Evolutionary conservation across 345 rosid genomes (phyloP).

Genomic region (Euphorbia tirucalli): DNA sequence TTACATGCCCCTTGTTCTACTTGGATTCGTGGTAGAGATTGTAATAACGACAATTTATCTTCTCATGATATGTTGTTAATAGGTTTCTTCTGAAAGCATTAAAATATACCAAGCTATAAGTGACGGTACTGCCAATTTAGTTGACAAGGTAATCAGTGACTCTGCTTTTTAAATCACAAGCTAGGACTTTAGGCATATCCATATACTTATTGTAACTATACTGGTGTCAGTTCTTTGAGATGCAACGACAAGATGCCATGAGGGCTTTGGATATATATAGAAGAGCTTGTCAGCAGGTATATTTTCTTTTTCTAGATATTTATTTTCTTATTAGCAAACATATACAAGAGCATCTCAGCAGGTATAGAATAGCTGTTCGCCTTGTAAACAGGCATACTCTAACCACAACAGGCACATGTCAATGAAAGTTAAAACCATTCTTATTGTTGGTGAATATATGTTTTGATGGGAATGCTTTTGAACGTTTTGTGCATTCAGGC

Average conservation of each 20-base stretch:
- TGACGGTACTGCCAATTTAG: slow-evolving; percentile 83
- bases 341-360: slow-evolving; percentile 82
- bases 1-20: background rate
- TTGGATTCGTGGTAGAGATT: slow-evolving; percentile 9
- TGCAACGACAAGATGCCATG: slow-evolving; percentile 82
- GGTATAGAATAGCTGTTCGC: slow-evolving; percentile 38
- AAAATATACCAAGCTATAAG: slow-evolving; percentile 84
- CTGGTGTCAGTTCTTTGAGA: slow-evolving; percentile 85
- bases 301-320: background rate
- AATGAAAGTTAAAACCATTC: slow-evolving; percentile 1
- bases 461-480: slow-evolving; percentile 6
- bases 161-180: slow-evolving; percentile 12
- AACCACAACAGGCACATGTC: background rate
- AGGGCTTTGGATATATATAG: slow-evolving; percentile 81
- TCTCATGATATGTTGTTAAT: slow-evolving; percentile 18
- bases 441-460: background rate
- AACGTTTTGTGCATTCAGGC: slow-evolving; percentile 50
- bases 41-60: background rate
- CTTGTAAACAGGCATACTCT: background rate
- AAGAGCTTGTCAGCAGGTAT: slow-evolving; percentile 90
- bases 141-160: slow-evolving; percentile 69
- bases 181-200: slow-evolving; percentile 15
- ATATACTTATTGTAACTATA: slow-evolving; percentile 19
- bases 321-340: slow-evolving; percentile 15
- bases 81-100: slow-evolving; percentile 91